Evolutionary conservation across 2,329 filamentous ascomycete genomes (phyloP).

Genomic region (Oidium heveae): DNA sequence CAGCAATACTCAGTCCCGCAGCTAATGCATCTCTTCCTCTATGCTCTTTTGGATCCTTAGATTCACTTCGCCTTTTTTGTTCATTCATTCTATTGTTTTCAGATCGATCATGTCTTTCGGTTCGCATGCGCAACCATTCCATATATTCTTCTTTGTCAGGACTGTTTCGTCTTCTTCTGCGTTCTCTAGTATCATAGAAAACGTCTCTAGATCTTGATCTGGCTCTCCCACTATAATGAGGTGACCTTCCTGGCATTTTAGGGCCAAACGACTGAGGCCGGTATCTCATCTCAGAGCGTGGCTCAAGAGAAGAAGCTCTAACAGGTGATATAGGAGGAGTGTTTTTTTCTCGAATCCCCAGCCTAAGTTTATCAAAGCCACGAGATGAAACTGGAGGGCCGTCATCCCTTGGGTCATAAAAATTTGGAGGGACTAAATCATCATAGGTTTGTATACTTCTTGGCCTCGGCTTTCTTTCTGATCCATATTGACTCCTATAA

Average conservation of each 20-base stretch:
- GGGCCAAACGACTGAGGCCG: conserved; percentile 8
- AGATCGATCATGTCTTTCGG: background rate
- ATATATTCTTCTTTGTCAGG: conserved; percentile 11
- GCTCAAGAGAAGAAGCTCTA: background rate
- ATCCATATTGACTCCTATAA: conserved; percentile 29
- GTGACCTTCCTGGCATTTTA: conserved; percentile 3
- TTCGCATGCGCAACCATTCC: conserved; percentile 4
- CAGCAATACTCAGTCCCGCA: conserved; percentile 13
- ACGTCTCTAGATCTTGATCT: conserved; percentile 10
- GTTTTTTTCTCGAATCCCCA: conserved; percentile 21
- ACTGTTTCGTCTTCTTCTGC: conserved; percentile 7
- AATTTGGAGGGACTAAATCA: conserved; percentile 10
- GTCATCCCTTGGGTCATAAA: conserved; percentile 18
- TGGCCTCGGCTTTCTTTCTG: conserved; percentile 14
- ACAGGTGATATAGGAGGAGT: conserved; percentile 17
- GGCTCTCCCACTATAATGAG: conserved; percentile 11
- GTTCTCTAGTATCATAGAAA: conserved; percentile 12
- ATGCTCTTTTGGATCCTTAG: conserved; percentile 6
- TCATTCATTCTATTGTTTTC: conserved; percentile 6
- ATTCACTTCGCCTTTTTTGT: conserved; percentile 2
- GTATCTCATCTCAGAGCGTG: conserved; percentile 1
- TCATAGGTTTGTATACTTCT: conserved; percentile 10
- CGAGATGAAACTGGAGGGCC: conserved; percentile 42
- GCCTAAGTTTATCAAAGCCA: conserved; percentile 41
- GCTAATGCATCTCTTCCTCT: conserved; percentile 11